Conservation (phyloP, 371 early-diverging fungal genomes). For the Mucor saturninus region DNA sequence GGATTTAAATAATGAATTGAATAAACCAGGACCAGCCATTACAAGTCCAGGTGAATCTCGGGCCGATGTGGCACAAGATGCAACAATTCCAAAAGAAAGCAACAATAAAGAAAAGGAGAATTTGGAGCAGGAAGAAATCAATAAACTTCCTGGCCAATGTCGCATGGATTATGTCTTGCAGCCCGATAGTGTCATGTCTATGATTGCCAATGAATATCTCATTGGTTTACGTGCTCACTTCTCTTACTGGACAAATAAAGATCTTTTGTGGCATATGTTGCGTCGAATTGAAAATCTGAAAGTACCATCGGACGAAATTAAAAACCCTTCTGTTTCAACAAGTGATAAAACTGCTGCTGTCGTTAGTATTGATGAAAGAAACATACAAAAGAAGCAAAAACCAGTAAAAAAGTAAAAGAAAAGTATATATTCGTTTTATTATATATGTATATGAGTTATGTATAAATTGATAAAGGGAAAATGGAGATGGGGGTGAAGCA, state of each 20-base stretch:
- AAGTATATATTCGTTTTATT: background rate
- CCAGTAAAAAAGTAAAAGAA: background rate
- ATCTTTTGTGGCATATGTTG: conserved; percentile 55
- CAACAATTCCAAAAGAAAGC: conserved; percentile 22
- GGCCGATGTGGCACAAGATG: conserved; percentile 41
- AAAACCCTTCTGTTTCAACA: background rate
- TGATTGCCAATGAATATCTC: conserved; percentile 58
- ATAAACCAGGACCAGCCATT: conserved; percentile 44
- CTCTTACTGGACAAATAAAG: conserved; percentile 60
- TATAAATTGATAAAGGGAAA: background rate
- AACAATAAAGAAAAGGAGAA: conserved; percentile 9
- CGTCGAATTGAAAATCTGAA: conserved; percentile 38
- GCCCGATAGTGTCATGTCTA: conserved; percentile 55
- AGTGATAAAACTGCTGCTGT: conserved; percentile 6
- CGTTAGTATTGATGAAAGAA: conserved; percentile 14
- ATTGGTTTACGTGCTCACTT: conserved; percentile 57
- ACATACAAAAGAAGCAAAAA: conserved; percentile 5
- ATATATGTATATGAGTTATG: background rate
- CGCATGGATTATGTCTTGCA: conserved; percentile 54
- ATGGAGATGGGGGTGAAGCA: background rate
- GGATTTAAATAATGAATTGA: conserved; percentile 39
- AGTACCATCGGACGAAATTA: background rate
- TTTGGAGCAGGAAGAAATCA: conserved; percentile 18
- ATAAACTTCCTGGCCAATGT: conserved; percentile 34
- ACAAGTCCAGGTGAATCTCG: conserved; percentile 40